Conservation (phyloP, 805 yeast species). For the Cephaloascus albidus region DNA sequence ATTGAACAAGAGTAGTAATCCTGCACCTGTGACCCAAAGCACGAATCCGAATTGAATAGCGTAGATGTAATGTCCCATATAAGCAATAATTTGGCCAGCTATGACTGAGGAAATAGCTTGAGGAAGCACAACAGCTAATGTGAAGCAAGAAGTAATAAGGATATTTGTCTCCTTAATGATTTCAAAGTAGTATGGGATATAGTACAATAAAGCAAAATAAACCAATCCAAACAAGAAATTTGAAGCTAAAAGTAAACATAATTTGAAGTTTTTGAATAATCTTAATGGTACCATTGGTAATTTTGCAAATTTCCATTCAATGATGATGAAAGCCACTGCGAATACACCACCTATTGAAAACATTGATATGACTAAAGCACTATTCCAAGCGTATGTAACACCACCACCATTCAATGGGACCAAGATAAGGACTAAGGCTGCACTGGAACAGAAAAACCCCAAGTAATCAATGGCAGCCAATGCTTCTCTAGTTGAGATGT, state of each 20-base stretch:
- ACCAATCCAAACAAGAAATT: conserved; percentile 40
- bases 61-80: conserved; percentile 29
- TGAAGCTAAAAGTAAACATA: conserved; percentile 7
- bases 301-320: conserved; percentile 39
- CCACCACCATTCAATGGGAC: conserved; percentile 62
- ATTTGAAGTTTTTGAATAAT: conserved; percentile 25
- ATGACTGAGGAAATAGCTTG: conserved; percentile 31
- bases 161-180: conserved; percentile 29
- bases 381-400: conserved; percentile 44
- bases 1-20: conserved; percentile 24
- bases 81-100: conserved; percentile 37
- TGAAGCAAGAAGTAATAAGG: conserved; percentile 27
- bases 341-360: conserved; percentile 31
- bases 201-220: conserved; percentile 36
- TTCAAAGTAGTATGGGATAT: conserved; percentile 40
- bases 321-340: conserved; percentile 31
- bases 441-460: conserved; percentile 40
- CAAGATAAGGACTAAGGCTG: conserved; percentile 37
- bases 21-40: conserved; percentile 30
- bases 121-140: conserved; percentile 32
- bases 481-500: conserved; percentile 22
- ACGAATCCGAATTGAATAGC: conserved; percentile 31
- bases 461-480: conserved; percentile 39
- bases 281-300: conserved; percentile 48
- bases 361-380: conserved; percentile 26